Conservation (phyloP, 129 eudicot species). For the Arctium lappa region DNA sequence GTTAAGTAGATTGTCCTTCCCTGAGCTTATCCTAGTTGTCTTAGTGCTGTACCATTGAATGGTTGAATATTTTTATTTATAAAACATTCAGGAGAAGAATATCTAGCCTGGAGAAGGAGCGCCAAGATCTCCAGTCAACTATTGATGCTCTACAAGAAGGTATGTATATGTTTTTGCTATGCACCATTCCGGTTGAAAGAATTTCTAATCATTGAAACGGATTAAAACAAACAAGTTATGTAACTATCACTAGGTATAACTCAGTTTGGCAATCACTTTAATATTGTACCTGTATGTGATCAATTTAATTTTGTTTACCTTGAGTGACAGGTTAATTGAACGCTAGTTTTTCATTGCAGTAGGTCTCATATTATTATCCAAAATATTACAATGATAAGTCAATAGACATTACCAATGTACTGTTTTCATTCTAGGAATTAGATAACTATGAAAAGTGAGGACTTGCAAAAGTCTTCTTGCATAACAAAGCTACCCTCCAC, state of each 20-base stretch:
- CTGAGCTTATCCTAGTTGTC: background rate
- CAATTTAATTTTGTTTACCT: background rate
- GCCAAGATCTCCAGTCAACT: slow-evolving; percentile 75
- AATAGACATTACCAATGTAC: background rate
- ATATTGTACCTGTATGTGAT: background rate
- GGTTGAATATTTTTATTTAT: slow-evolving; percentile 5
- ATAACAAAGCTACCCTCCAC: background rate
- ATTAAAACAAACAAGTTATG: background rate
- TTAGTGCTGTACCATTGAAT: slow-evolving; percentile 1
- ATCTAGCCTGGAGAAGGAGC: slow-evolving; percentile 78
- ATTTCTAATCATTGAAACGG: background rate
- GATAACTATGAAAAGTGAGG: background rate
- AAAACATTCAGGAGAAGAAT: slow-evolving; percentile 65
- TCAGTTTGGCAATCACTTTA: background rate
- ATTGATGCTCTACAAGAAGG: slow-evolving; percentile 96
- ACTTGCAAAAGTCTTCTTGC: background rate
- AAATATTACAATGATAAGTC: background rate
- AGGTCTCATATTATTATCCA: background rate
- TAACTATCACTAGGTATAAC: background rate
- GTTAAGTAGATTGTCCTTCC: background rate
- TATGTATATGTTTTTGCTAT: slow-evolving; percentile 22
- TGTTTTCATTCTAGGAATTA: background rate
- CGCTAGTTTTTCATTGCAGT: background rate
- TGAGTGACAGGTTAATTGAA: background rate
- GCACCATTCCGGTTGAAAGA: background rate